These are phyloP conservation scores for Cyberlindnera galapagoensis DNA, from an alignment of 805 yeast species.

Conservation along the genomic window DNA sequence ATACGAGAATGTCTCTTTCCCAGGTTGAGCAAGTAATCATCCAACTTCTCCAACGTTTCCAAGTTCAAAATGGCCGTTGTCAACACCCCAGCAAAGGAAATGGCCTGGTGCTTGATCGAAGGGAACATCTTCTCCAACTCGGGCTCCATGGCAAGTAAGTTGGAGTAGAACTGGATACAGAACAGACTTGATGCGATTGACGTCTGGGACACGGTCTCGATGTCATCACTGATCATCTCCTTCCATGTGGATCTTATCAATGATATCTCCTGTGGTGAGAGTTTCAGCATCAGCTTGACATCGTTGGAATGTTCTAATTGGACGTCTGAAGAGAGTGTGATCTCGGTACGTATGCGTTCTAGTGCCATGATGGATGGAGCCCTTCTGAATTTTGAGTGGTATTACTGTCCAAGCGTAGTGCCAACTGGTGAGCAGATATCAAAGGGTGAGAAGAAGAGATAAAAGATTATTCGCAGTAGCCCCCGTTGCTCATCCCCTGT, in stretches of 20 bases:
- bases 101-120: slow-evolving; percentile 70
- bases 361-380: not conserved
- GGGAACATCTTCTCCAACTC: slow-evolving; percentile 62
- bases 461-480: not conserved
- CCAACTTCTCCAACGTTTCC: slow-evolving; percentile 50
- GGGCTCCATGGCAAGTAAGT: slow-evolving; percentile 55
- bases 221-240: slow-evolving; percentile 31
- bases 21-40: slow-evolving; percentile 52
- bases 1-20: slow-evolving; percentile 76
- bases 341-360: slow-evolving; percentile 2
- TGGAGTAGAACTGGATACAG: slow-evolving; percentile 71
- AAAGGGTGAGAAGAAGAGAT: not conserved
- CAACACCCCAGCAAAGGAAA: slow-evolving; percentile 73
- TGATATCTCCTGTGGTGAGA: slow-evolving; percentile 27
- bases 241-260: slow-evolving; percentile 33
- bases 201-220: slow-evolving; percentile 9
- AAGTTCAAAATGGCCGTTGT: slow-evolving; percentile 59
- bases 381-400: not conserved
- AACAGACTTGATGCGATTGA: slow-evolving; percentile 54
- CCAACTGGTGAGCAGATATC: not conserved
- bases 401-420: not conserved
- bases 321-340: slow-evolving; percentile 17
- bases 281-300: slow-evolving; percentile 23
- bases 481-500: not conserved
- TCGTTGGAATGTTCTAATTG: slow-evolving; percentile 10